Evolutionary conservation across 2,329 filamentous ascomycete species (phyloP), one percentile per base, ranked within the genome.

Genomic region (Metarhizium humberi): DNA sequence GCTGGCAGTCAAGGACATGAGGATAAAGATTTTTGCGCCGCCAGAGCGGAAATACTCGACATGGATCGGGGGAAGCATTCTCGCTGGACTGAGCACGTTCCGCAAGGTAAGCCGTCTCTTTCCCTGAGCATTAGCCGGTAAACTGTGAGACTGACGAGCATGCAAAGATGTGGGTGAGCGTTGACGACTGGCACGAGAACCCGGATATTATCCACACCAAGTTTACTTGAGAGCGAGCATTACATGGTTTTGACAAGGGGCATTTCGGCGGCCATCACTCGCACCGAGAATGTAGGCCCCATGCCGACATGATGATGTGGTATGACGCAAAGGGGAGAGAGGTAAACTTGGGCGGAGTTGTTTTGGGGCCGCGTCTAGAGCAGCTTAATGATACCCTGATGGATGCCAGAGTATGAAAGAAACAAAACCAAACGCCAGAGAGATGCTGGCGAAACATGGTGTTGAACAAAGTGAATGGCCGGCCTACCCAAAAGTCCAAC

Each of bases 101-200:
- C 87, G 92, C 78, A 99, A 97, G 88, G 91, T 94, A 72, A 70
- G 80, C 69, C 40, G n/a, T 40, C 18, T 2, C 42, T 34, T 13
- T 30, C 36, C 20, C 18, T 20, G 11, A 7, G 16, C 32, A 36
- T 51, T 4, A 25, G 4, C 11, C 6, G 29, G 3, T 29, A 7
- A 14, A 14, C 25, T 25, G n/a, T 49, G 16, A 38, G 50, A 50
- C 63, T 66, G 53, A 66, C 55, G 46, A 49, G 43, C 34, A 3
- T 14, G 42, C 69, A 96, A 25, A 25, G 92, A 99, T 99, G 94
- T 97, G 94, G 91, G 94, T 99, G 67, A 96, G 91, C 74, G 92
- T 96, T 69, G 94, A 97, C 69, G 94, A 99, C 78, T 99, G 94
- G 94, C 94, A 99, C 71, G 94, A 99, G 80, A 96, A 99, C 69